These are phyloP conservation scores for Pythium rhizo-oryzae DNA, from an alignment of 352 stramenopile species.

Conservation along the genomic window DNA sequence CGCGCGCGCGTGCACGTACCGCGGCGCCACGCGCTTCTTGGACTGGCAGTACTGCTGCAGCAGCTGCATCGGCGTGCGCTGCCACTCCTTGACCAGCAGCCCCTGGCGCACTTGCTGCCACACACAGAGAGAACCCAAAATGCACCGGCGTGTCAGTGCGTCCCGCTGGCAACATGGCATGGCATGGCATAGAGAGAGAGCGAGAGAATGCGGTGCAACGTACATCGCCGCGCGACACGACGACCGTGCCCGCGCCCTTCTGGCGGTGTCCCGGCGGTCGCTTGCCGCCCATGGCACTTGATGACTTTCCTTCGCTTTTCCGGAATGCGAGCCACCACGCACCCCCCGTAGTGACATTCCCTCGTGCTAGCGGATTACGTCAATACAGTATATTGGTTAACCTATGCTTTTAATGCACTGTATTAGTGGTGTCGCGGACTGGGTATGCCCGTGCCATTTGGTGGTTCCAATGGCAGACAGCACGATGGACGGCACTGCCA, in stretches of 20 bases:
- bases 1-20: constrained; percentile 60
- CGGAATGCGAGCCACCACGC: background rate
- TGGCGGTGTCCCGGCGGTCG: constrained; percentile 72
- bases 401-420: constrained; percentile 1
- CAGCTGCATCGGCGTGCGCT: constrained; percentile 93
- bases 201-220: too few relatives aligned
- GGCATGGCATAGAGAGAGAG: too few relatives aligned
- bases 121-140: too few relatives aligned
- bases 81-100: constrained; percentile 93
- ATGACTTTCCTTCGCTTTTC: background rate
- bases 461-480: too few relatives aligned
- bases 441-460: too few relatives aligned
- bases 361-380: background rate
- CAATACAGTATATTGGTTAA: constrained; percentile 1
- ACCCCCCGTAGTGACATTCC: constrained; percentile 17
- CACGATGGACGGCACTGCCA: too few relatives aligned
- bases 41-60: constrained; percentile 94
- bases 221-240: constrained; percentile 78
- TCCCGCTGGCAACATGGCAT: too few relatives aligned
- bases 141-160: too few relatives aligned
- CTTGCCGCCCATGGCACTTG: constrained; percentile 27
- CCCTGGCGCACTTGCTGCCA: constrained; percentile 77
- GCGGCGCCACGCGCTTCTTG: constrained; percentile 86
- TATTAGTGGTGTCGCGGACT: too few relatives aligned
- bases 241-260: constrained; percentile 88